Evolutionary conservation across 768 basidiomycete species (phyloP), one percentile per base, ranked within the genome.

Genomic region (Podaxis rugospora): DNA sequence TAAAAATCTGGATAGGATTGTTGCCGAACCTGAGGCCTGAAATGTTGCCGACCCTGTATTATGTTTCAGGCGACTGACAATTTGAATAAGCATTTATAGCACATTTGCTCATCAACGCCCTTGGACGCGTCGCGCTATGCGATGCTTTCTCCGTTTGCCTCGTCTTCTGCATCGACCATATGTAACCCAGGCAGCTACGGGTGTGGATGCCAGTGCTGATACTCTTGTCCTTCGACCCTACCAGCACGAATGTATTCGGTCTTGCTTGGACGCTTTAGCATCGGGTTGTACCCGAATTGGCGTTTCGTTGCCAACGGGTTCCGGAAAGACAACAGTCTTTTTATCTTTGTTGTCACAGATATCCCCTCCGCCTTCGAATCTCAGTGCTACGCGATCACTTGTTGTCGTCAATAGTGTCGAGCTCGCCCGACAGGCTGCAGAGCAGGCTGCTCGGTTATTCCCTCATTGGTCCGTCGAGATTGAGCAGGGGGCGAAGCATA

Each of bases 271-370:
- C 18, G 91, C 95, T 6, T 76, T 96, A 14, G 69, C 74, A 21
- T 71, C 78, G 27, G 92, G 93, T n/a, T 74, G 74, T 49, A 83
- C 86, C 5, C 85, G 93, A 28, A 87, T 94, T 16, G 93, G 92
- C 14, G 89, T 93, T 21, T 93, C 90, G 5, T 74, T 93, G 4
- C 93, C 93, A 46, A 93, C 92, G 35, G 93, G 93, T 25, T 83
- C 91, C 16, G 86, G 86, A 3, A 98, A 98, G 74, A 98, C 95
- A 0, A 91, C 92, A 0, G 89, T 97, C 56, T 98, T 98, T 74
- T 85, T 95, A 39, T 84, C 86, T 2, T 83, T 98, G 21, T 79
- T 96, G 18, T 84, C 86, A 7, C 82, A 85, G 5, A 79, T 96
- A 32, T 61, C 70, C 5, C 68, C 85, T 5, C 82, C 83, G 1